These are phyloP conservation scores for Strigomonas culicis DNA, from an alignment of 208 protist species.

Conservation along the genomic window DNA sequence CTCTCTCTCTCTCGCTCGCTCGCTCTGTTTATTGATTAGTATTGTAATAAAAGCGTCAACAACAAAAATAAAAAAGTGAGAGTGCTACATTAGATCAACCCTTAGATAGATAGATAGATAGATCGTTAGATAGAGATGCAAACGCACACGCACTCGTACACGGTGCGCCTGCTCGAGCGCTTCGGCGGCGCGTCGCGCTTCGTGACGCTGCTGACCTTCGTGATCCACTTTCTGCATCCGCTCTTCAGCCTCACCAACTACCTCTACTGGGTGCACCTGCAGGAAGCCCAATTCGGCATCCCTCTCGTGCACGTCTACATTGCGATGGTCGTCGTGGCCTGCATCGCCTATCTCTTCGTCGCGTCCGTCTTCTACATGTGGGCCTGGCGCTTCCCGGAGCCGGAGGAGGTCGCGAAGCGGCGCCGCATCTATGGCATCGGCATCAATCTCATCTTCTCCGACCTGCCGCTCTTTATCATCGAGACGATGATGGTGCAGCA, in stretches of 20 bases:
- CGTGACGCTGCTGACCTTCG: conserved; percentile 63
- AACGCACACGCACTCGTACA: too few relatives aligned
- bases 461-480: conserved; percentile 79
- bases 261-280: conserved; percentile 54
- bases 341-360: conserved; percentile 61
- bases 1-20: not conserved
- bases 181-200: conserved; percentile 57
- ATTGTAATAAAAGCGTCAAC: not conserved
- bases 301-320: conserved; percentile 49
- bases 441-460: conserved; percentile 74
- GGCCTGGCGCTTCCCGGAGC: conserved; percentile 86
- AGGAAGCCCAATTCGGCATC: conserved; percentile 18
- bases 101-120: not conserved
- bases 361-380: conserved; percentile 89
- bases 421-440: conserved; percentile 74
- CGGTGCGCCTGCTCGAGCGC: conserved; percentile 28
- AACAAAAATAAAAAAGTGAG: not conserved
- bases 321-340: conserved; percentile 58
- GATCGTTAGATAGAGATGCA: not conserved
- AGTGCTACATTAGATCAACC: not conserved
- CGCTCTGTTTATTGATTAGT: not conserved
- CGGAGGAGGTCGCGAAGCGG: conserved; percentile 80
- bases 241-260: conserved; percentile 72
- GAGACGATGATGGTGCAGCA: conserved; percentile 72
- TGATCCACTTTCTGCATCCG: conserved; percentile 78